A percentile compares a stretch with the other conserved stretches of the same genome.
phyloP scores from a whole-genome alignment of 1,284 basidiomycete genomes.

The Heterobasidion annosum region DNA sequence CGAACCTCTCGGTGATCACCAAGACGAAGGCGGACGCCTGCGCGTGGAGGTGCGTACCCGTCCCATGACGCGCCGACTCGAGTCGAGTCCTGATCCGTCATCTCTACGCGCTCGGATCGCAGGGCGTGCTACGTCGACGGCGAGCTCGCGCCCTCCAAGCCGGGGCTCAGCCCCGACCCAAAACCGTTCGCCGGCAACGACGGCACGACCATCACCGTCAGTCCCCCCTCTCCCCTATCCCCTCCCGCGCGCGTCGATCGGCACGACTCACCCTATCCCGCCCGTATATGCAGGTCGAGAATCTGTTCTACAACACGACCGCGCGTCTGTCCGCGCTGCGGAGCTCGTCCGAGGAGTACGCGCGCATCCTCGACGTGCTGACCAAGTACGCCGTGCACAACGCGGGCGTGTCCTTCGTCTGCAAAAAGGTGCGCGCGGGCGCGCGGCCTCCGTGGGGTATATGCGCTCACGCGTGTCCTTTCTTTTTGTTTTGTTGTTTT shows the following conservation, averaged over 20 bases:
- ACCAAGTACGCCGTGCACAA: constrained; percentile 94
- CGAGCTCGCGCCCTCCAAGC: constrained; percentile 55
- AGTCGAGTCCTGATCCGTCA: neutral
- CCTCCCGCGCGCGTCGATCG: neutral
- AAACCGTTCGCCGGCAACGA: constrained; percentile 92
- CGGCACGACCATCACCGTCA: constrained; percentile 83
- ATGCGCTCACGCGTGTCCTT: neutral
- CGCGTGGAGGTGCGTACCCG: constrained; percentile 72
- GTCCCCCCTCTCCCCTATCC: constrained; percentile 15
- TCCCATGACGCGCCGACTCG: neutral
- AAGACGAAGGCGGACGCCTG: constrained; percentile 78
- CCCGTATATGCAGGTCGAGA: constrained; percentile 63
- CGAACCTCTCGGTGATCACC: constrained; percentile 82
- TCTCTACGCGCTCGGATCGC: neutral
- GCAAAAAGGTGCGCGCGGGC: constrained; percentile 66
- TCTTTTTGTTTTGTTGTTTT: neutral
- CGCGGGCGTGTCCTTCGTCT: constrained; percentile 78
- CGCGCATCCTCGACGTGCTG: constrained; percentile 87
- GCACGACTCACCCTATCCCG: neutral
- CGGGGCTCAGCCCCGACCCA: constrained; percentile 64
- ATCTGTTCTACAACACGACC: constrained; percentile 94
- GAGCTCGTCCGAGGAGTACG: constrained; percentile 87
- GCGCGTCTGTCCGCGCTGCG: constrained; percentile 83
- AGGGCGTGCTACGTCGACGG: constrained; percentile 83
- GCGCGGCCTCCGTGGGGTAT: constrained; percentile 1